Conservation (phyloP, 306 rosid species). For the Pyrus bretschneideri region DNA sequence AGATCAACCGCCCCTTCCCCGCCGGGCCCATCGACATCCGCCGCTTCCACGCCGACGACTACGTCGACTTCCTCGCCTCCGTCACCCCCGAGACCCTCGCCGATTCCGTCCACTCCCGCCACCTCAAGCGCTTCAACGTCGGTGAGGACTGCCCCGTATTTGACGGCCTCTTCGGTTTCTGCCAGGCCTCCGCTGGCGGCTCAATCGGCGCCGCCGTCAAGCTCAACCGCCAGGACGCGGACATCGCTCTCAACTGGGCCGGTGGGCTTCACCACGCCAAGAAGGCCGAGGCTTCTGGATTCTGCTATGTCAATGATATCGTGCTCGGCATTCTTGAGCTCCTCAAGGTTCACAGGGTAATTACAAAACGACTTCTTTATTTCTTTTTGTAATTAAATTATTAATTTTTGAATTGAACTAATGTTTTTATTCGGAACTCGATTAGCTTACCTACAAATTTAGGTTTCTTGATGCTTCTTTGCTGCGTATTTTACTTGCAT, state of each 20-base stretch:
- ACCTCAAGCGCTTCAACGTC: constrained; percentile 72
- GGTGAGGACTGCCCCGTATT: constrained; percentile 84
- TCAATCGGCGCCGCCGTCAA: constrained; percentile 78
- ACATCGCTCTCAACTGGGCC: constrained; percentile 74
- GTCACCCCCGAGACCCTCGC: constrained; percentile 50
- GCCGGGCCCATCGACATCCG: constrained; percentile 50
- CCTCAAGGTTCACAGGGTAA: constrained; percentile 82
- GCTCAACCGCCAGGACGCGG: constrained; percentile 62
- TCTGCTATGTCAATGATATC: constrained; percentile 86
- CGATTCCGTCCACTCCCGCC: constrained; percentile 40
- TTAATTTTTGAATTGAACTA: background rate
- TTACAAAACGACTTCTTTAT: background rate
- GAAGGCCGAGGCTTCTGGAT: constrained; percentile 87
- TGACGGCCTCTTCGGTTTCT: constrained; percentile 61
- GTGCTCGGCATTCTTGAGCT: constrained; percentile 90
- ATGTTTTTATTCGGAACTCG: background rate
- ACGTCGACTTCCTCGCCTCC: constrained; percentile 55
- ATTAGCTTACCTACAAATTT: background rate
- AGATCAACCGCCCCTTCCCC: constrained; percentile 68
- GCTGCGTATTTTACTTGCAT: background rate
- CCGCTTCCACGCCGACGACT: constrained; percentile 58
- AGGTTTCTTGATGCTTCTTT: background rate
- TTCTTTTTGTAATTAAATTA: background rate
- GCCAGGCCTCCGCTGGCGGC: constrained; percentile 77
- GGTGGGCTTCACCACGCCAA: constrained; percentile 81